Evolutionary conservation across 2,329 filamentous ascomycete genomes (phyloP).

Genomic region (Trichoderma sp.): DNA sequence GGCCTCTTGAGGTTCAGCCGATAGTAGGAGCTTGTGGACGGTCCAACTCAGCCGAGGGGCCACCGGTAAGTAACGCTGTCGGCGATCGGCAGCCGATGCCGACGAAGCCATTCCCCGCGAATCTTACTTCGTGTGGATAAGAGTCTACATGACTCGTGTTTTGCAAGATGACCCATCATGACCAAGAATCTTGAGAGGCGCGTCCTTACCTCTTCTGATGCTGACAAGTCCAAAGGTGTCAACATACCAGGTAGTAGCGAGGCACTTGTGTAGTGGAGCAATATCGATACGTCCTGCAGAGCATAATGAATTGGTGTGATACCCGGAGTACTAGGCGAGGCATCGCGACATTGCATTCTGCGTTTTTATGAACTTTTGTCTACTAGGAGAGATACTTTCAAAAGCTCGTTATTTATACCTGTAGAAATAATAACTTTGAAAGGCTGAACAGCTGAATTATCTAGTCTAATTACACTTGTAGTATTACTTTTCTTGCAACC

Average conservation of each 20-base stretch:
- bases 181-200: background rate
- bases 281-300: background rate
- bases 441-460: background rate
- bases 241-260: background rate
- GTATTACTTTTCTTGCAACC: conserved; percentile 4
- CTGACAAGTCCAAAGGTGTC: background rate
- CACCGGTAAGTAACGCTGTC: background rate
- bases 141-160: background rate
- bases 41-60: background rate
- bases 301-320: background rate
- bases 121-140: background rate
- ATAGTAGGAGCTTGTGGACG: background rate
- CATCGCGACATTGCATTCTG: background rate
- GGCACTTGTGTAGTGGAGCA: background rate
- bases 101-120: background rate
- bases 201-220: background rate
- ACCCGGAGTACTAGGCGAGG: background rate
- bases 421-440: background rate
- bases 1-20: background rate
- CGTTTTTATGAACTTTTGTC: background rate
- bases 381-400: background rate
- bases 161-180: background rate
- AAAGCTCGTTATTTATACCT: background rate
- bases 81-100: background rate
- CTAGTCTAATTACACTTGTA: background rate